Evolutionary conservation across 116 monocot species (phyloP), one percentile per base, ranked within the genome.

Genomic region (Iris pallida): DNA sequence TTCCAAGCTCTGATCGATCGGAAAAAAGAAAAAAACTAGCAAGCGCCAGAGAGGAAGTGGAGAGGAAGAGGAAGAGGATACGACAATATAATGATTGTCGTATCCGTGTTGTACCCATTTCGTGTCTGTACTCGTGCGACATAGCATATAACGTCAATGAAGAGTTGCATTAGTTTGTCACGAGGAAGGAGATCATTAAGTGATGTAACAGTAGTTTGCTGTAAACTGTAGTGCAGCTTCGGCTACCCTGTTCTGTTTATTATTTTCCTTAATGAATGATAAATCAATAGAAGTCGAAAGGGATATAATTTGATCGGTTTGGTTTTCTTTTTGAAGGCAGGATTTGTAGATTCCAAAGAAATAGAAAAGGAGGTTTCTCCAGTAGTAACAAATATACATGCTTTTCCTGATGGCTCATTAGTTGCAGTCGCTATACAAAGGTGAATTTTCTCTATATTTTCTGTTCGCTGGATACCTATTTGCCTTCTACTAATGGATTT

Each of bases 391-490:
- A 79, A 83, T 84, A 80, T 97, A 76, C 80, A 74, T 74, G 68
- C 77, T 40, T 76, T 71, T 69, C 70, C 60, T 75, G 73, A 85
- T 76, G 81, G 90, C 60, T 85, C 88, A 46, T 43, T 83, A 69
- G 66, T 92, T 78, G 81, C 83, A 66, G 88, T 78, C 42, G 65
- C 90, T 8, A 70, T 84, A 68, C 87, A 92, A 74, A 82, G 90
- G 97, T 60, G 78, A 79, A 73, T 70, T 16, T 49, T 70, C 51
- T 13, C n/a, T 7, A 57, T 59, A 42, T 44, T 5, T 54, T 73
- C 20, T 74, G 40, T 45, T 82, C 60, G 14, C 0, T 7, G 16
- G 16, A 6, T 16, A 53, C 45, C 19, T 55, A 56, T 55, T 67
- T 11, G 40, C 55, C 15, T 45, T 57, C 13, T 66, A 41, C 18